A percentile compares a stretch with the other conserved stretches of the same genome.
These are phyloP conservation scores for Phlebiopsis gigantea DNA, from an alignment of 768 basidiomycete species.

Conservation along the genomic window DNA sequence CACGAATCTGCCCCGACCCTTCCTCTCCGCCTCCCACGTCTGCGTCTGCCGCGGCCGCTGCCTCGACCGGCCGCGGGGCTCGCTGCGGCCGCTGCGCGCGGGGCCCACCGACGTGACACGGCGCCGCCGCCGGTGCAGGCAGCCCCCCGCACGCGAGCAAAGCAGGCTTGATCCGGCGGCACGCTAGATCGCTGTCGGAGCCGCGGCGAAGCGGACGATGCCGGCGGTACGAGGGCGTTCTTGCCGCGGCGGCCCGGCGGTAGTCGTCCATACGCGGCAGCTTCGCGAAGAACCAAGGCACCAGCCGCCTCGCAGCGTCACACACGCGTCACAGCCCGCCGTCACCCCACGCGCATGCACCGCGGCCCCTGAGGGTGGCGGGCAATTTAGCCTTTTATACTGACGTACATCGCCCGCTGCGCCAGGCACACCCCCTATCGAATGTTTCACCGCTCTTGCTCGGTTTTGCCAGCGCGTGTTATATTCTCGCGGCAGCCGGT, in stretches of 20 bases:
- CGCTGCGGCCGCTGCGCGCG: background rate
- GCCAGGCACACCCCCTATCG: conserved; percentile 2
- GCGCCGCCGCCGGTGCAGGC: background rate
- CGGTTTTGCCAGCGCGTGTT: background rate
- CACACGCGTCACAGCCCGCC: background rate
- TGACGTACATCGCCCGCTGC: background rate
- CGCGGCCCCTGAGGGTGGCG: background rate
- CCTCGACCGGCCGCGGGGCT: background rate
- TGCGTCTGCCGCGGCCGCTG: background rate
- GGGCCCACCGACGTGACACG: background rate
- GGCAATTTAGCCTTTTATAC: conserved; percentile 1
- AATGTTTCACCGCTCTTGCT: background rate
- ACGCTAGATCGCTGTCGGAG: conserved; percentile 1
- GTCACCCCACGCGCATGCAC: background rate
- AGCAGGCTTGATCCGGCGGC: background rate
- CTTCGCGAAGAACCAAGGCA: conserved; percentile 3
- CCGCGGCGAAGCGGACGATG: background rate
- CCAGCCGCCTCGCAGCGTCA: background rate
- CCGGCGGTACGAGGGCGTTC: conserved; percentile 3
- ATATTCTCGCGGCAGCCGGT: background rate
- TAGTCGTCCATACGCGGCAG: background rate
- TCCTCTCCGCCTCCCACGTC: background rate
- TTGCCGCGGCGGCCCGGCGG: conserved; percentile 5
- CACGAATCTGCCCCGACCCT: background rate
- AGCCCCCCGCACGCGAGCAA: background rate